Percentiles rank a stretch among this genome's conserved stretches.
These are phyloP conservation scores for Moesziomyces globuligerus DNA, from an alignment of 1,284 basidiomycete genomes.

Conservation along the genomic window DNA sequence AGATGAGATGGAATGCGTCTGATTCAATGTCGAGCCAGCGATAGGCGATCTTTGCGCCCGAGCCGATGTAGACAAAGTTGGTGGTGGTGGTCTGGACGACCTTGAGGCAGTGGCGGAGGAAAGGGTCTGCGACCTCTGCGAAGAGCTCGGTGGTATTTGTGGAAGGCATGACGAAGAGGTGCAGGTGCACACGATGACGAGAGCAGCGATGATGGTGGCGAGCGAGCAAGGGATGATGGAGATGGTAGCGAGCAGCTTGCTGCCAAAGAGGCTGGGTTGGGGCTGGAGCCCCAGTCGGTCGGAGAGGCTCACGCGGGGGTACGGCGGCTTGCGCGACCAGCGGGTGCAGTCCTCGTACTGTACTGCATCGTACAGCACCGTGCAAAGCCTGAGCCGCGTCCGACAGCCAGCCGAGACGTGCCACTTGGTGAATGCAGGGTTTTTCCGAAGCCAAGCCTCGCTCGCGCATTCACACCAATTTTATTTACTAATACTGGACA, in stretches of 20 bases:
- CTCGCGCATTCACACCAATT: too few species aligned
- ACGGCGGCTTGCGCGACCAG: too few species aligned
- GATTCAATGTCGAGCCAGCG: conserved; percentile 40
- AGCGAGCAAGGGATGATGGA: background rate
- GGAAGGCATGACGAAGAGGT: background rate
- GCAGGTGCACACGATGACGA: background rate
- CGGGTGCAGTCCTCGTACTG: too few species aligned
- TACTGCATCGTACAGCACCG: too few species aligned
- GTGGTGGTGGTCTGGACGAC: conserved; percentile 32
- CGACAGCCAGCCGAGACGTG: background rate
- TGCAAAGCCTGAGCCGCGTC: background rate
- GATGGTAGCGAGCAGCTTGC: too few species aligned
- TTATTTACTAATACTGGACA: too few species aligned
- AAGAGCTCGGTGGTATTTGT: conserved; percentile 16
- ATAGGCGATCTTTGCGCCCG: conserved; percentile 43
- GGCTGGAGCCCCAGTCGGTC: too few species aligned
- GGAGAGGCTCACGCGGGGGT: too few species aligned
- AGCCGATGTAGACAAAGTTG: conserved; percentile 38
- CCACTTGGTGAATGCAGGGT: background rate
- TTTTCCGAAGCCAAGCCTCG: background rate
- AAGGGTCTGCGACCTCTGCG: conserved; percentile 27
- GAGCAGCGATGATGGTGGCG: background rate
- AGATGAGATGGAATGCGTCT: conserved; percentile 22
- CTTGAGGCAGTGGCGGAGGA: conserved; percentile 38
- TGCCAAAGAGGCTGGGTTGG: too few species aligned